Evolutionary conservation across 306 rosid species (phyloP), one percentile per base, ranked within the genome.

Genomic region (Cicer arietinum): DNA sequence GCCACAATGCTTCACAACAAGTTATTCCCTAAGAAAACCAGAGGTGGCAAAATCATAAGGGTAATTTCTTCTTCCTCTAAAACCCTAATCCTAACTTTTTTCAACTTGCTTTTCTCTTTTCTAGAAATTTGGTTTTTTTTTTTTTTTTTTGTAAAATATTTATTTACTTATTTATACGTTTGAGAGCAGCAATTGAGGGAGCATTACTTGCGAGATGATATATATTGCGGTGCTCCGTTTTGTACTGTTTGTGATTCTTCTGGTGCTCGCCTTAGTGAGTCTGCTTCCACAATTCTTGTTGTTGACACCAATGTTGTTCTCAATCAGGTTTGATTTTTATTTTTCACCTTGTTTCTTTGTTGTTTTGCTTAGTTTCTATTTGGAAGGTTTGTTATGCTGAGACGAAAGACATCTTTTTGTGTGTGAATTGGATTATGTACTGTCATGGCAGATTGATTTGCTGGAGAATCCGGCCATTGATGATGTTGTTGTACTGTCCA

Each of bases 241-340:
- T 95, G 99, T 87, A 77, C 80, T 40, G 81, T 69, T 6, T 95
- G 99, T 30, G 85, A 88, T 37, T 17, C 87, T 57, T 79, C 88
- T 10, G 61, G 20, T 40, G 93, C 99, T 80, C 92, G 97, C 45
- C 79, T 95, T 69, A 62, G 86, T 71, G 75, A 78, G 13, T 78
- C 89, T 6, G 67, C 97, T 71, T 86, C 96, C 48, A 87, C 88
- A 13, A 86, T 92, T 81, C 96, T 95, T 64, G 79, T 95, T 42
- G 54, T 90, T 8, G 99, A 95, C 77, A 95, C 99, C 62, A 95
- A 95, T 82, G 99, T 90, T 39, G 97, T 92, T 78, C 96, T 95
- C 82, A 80, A 79, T 48, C 98, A 93, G 97, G 98, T 76, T 6
- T 10, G 47, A 7, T 43, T 57, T 17, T 4, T 59, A 22, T 1